phyloP scores from a whole-genome alignment of 805 yeast species.

The Candida koratica region DNA sequence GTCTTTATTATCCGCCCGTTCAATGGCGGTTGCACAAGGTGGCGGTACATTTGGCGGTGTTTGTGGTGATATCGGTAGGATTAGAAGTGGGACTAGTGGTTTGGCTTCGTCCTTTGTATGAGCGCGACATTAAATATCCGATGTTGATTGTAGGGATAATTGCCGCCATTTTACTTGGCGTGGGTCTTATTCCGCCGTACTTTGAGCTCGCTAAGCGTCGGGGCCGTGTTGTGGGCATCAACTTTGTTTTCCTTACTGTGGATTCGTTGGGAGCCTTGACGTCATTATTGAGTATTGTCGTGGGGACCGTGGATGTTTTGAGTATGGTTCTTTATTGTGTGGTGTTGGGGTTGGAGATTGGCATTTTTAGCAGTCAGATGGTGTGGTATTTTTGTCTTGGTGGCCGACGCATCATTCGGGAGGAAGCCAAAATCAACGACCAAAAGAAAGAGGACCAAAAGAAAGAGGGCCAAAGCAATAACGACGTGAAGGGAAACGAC shows the following conservation, averaged over 20 bases:
- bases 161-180: conserved; percentile 70
- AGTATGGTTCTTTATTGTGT: conserved; percentile 73
- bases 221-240: conserved; percentile 87
- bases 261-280: conserved; percentile 80
- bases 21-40: conserved; percentile 33
- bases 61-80: conserved; percentile 48
- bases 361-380: conserved; percentile 66
- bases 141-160: conserved; percentile 71
- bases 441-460: conserved; percentile 23
- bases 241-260: conserved; percentile 69
- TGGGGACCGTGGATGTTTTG: conserved; percentile 68
- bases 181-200: conserved; percentile 86
- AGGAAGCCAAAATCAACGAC: too few species aligned
- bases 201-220: conserved; percentile 73
- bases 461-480: neutral
- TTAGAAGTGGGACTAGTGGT: conserved; percentile 67
- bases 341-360: conserved; percentile 71
- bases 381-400: conserved; percentile 54
- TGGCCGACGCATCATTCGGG: conserved; percentile 20
- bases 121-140: conserved; percentile 65
- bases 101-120: conserved; percentile 58
- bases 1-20: conserved; percentile 68
- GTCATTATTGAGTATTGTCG: conserved; percentile 55
- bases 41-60: conserved; percentile 27
- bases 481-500: too few species aligned